A percentile compares a stretch with the other conserved stretches of the same genome.
phyloP scores from a whole-genome alignment of 2,329 filamentous ascomycete species.

The Drechslerella dactyloides region DNA sequence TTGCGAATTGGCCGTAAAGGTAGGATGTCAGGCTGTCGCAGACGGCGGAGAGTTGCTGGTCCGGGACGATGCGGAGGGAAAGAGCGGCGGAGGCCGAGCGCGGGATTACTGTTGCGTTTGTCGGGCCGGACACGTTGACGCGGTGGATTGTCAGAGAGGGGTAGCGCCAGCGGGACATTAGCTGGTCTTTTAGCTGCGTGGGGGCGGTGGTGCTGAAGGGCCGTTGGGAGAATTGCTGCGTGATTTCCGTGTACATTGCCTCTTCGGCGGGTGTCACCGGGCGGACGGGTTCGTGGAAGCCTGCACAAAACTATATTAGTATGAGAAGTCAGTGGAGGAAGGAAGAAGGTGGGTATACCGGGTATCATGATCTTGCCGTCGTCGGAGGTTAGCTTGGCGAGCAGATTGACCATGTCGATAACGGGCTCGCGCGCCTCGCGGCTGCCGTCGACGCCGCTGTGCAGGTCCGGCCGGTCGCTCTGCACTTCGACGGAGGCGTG shows the following conservation, averaged over 20 bases:
- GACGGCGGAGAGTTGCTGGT: conserved; percentile 83
- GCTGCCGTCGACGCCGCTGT: conserved; percentile 96
- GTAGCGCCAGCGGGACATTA: conserved; percentile 95
- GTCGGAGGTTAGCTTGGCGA: conserved; percentile 80
- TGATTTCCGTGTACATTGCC: conserved; percentile 54
- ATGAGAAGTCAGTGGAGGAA: neutral
- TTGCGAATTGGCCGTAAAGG: conserved; percentile 72
- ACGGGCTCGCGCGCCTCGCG: conserved; percentile 87
- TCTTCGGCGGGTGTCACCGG: conserved; percentile 53
- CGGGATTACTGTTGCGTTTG: conserved; percentile 88
- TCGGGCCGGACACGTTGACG: conserved; percentile 87
- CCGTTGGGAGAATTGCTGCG: conserved; percentile 43
- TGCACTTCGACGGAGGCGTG: conserved; percentile 90
- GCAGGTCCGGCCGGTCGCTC: conserved; percentile 83
- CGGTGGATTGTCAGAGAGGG: conserved; percentile 92
- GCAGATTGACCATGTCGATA: conserved; percentile 83
- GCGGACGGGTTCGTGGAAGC: conserved; percentile 54
- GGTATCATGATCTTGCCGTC: conserved; percentile 84
- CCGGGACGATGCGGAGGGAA: conserved; percentile 89
- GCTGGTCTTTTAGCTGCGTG: conserved; percentile 75
- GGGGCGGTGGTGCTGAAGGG: conserved; percentile 60
- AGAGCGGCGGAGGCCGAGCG: conserved; percentile 85
- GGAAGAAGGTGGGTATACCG: conserved; percentile 65
- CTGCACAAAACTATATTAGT: conserved; percentile 9
- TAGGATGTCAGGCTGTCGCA: conserved; percentile 71